Conservation (phyloP, 768 basidiomycete genomes). For the Mycena albidolilacea region DNA sequence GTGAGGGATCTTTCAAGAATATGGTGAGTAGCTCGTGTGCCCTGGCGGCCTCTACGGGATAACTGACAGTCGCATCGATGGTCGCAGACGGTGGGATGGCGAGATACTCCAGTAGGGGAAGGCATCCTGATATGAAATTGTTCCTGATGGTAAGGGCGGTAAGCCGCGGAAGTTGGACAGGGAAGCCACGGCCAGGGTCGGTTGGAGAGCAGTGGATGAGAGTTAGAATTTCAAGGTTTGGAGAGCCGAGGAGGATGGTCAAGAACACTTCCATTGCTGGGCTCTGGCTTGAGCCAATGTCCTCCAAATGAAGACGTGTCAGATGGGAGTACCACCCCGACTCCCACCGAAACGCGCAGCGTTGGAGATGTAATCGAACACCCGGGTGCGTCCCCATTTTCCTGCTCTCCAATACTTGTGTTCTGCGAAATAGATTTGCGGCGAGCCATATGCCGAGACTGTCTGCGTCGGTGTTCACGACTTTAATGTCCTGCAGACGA, state of each 20-base stretch:
- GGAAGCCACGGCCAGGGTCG: conserved; percentile 19
- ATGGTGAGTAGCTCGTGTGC: background rate
- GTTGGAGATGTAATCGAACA: conserved; percentile 29
- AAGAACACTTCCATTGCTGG: conserved; percentile 33
- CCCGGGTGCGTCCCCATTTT: background rate
- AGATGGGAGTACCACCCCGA: conserved; percentile 37
- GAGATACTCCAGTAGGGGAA: conserved; percentile 17
- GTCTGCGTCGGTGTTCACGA: conserved; percentile 25
- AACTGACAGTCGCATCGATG: background rate
- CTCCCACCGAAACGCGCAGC: conserved; percentile 40
- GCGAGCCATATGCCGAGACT: conserved; percentile 30
- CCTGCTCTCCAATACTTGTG: conserved; percentile 11
- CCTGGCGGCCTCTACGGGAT: no score
- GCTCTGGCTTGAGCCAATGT: conserved; percentile 20
- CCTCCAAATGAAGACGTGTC: conserved; percentile 33
- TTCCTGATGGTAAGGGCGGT: conserved; percentile 20
- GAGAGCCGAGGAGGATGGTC: conserved; percentile 28
- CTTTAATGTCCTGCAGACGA: conserved; percentile 18
- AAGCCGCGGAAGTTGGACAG: conserved; percentile 33
- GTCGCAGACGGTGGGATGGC: conserved; percentile 29
- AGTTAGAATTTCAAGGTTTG: conserved; percentile 28
- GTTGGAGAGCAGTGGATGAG: conserved; percentile 24
- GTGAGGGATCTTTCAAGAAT: conserved; percentile 1
- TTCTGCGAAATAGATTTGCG: conserved; percentile 30
- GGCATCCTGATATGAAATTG: conserved; percentile 15